These are phyloP conservation scores for Naegleria fowleri DNA, from an alignment of 208 protist genomes.

Conservation along the genomic window DNA sequence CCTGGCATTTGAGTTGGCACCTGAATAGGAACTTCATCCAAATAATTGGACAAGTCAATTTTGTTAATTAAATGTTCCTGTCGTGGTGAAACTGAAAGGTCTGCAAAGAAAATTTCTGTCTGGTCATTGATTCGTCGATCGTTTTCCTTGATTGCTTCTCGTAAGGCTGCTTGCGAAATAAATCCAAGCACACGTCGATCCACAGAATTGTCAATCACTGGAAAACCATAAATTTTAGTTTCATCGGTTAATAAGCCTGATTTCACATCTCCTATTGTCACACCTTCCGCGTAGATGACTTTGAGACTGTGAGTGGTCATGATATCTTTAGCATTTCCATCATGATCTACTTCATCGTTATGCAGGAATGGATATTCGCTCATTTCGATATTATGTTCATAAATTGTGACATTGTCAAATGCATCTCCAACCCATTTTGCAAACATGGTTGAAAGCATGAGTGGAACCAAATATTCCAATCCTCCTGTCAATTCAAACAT, in stretches of 20 bases:
- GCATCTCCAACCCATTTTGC: conserved; percentile 74
- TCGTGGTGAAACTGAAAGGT: neutral
- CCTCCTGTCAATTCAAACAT: conserved; percentile 85
- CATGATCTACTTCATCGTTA: conserved; percentile 13
- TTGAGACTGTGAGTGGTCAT: conserved; percentile 59
- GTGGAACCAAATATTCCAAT: conserved; percentile 79
- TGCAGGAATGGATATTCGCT: conserved; percentile 28
- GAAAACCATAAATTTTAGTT: conserved; percentile 82
- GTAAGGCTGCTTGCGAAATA: conserved; percentile 70
- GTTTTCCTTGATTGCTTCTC: conserved; percentile 61
- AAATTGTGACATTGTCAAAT: conserved; percentile 18
- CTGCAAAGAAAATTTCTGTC: neutral
- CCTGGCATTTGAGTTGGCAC: neutral
- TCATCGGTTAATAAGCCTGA: conserved; percentile 58
- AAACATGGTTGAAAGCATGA: conserved; percentile 84
- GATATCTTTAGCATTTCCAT: neutral
- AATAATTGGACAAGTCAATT: neutral
- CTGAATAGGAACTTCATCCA: conserved; percentile 7
- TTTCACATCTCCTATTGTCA: conserved; percentile 74
- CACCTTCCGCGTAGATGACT: conserved; percentile 69
- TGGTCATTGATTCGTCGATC: neutral
- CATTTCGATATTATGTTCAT: conserved; percentile 25
- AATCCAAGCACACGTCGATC: conserved; percentile 69
- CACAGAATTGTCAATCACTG: conserved; percentile 60
- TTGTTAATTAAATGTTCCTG: neutral